phyloP scores from a whole-genome alignment of 176 grass and related monocot genomes.

The Cenchrus fungigraminus region DNA sequence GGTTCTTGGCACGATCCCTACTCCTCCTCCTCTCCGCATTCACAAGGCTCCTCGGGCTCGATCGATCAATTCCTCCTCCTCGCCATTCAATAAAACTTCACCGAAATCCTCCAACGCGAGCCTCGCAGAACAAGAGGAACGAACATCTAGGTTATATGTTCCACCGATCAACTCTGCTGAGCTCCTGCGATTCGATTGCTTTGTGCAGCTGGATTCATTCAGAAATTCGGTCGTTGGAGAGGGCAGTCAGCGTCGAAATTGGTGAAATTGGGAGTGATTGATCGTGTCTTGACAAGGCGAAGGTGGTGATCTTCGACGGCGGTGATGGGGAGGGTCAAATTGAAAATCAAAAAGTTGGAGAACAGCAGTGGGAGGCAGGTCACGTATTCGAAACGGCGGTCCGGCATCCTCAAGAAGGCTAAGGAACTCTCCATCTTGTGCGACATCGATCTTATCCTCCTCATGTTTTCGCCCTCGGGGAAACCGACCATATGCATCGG shows the following conservation, averaged over 20 bases:
- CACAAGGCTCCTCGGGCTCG: not conserved
- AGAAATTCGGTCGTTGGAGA: not conserved
- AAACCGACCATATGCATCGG: constrained; percentile 70
- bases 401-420: constrained; percentile 77
- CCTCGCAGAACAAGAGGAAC: too few species aligned
- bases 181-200: not conserved
- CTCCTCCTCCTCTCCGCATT: not conserved
- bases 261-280: too few species aligned
- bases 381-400: constrained; percentile 71
- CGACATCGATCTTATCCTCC: constrained; percentile 66
- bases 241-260: too few species aligned
- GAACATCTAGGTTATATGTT: too few species aligned
- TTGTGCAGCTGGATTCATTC: not conserved
- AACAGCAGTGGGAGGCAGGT: constrained; percentile 56
- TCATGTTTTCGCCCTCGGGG: constrained; percentile 71
- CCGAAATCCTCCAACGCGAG: too few species aligned
- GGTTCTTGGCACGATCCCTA: constrained; percentile 50
- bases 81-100: too few species aligned
- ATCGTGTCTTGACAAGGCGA: too few species aligned
- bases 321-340: constrained; percentile 76
- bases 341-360: constrained; percentile 84
- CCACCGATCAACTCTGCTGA: not conserved
- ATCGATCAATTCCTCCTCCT: not conserved
- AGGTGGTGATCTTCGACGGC: too few species aligned
- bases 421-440: constrained; percentile 79